Conservation (phyloP, 139 green algal genomes). For the Volvox reticuliferus region DNA sequence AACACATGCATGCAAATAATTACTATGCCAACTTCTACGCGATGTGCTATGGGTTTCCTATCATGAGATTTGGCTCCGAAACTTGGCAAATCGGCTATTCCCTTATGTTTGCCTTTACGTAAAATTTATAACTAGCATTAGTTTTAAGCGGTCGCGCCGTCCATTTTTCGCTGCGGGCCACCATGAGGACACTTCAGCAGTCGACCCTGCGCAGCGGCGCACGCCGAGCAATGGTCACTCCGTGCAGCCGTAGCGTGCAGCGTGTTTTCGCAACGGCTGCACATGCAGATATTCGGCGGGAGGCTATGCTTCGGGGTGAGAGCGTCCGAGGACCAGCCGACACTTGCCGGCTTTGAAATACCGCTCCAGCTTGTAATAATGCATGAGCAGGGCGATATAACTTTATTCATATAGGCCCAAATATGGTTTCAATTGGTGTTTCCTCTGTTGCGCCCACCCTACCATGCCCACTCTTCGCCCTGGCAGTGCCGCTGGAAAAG, state of each 20-base stretch:
- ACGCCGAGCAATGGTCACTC: not conserved
- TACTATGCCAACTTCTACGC: too few relatives aligned
- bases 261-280: conserved; percentile 21
- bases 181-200: conserved; percentile 16
- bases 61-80: too few relatives aligned
- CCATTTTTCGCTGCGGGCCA: not conserved
- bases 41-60: too few relatives aligned
- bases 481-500: conserved; percentile 45
- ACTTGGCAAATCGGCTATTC: too few relatives aligned
- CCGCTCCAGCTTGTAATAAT: not conserved
- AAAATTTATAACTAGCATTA: too few relatives aligned
- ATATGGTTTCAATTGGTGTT: not conserved
- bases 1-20: too few relatives aligned
- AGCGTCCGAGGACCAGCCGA: conserved; percentile 17
- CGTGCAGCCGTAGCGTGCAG: conserved; percentile 31
- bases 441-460: not conserved
- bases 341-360: conserved; percentile 8
- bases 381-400: not conserved
- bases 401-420: not conserved
- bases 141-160: too few relatives aligned
- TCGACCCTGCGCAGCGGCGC: conserved; percentile 20
- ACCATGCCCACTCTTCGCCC: not conserved
- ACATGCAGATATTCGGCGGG: conserved; percentile 15
- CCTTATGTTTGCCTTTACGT: too few relatives aligned
- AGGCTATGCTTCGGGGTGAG: conserved; percentile 31